Evolutionary conservation across 2,329 filamentous ascomycete genomes (phyloP).

Genomic region (Monosporascus sp.): DNA sequence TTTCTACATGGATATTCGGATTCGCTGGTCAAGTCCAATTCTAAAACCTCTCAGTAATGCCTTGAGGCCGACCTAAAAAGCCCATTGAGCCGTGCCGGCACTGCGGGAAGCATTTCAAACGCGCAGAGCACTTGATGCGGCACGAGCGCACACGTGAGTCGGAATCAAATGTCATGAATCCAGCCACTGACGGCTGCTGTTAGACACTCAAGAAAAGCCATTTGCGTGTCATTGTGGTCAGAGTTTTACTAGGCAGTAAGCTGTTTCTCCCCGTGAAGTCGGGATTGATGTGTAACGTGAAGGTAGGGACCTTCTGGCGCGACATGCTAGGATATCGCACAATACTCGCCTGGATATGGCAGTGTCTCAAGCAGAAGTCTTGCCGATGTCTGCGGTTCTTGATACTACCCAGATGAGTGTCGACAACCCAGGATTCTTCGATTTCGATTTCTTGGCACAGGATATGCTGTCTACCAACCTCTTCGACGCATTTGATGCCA

Average conservation of each 20-base stretch:
- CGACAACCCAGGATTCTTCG: conserved; percentile 6
- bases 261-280: background rate
- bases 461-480: conserved; percentile 3
- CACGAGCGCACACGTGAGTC: conserved; percentile 27
- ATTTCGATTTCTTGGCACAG: conserved; percentile 2
- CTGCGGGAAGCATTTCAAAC: conserved; percentile 27
- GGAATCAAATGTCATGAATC: background rate
- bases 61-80: too few species aligned
- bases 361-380: background rate
- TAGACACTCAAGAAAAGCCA: conserved; percentile 29
- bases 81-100: conserved; percentile 20
- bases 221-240: conserved; percentile 26
- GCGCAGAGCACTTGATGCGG: conserved; percentile 26
- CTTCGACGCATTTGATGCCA: conserved; percentile 1
- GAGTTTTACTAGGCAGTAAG: conserved; percentile 26
- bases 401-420: conserved; percentile 1
- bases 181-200: background rate
- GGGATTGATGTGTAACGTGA: background rate
- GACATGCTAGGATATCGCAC: conserved; percentile 7
- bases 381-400: background rate
- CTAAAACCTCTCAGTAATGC: too few species aligned
- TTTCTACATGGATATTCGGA: too few species aligned
- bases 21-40: too few species aligned
- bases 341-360: background rate
- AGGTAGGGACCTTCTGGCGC: conserved; percentile 8